Evolutionary conservation across 148 eudicot species (phyloP), one percentile per base, ranked within the genome.

Genomic region (Vaccinium vitisidaea): DNA sequence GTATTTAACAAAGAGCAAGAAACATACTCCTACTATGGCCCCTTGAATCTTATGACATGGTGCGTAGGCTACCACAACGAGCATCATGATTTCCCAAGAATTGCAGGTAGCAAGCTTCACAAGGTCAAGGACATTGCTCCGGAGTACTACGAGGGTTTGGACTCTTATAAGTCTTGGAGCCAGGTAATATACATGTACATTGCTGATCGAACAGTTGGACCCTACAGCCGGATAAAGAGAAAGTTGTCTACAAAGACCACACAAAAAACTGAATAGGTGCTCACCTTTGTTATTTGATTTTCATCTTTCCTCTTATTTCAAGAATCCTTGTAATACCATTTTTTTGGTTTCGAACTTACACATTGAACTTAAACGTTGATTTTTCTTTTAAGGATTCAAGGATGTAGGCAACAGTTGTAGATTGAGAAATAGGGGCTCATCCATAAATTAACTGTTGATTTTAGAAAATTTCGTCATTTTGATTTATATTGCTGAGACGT

Each of bases 51-150:
- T 79, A 89, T 94, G 87, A 90, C 99, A 16, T 94, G 99, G 99
- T 91, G 90, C 21, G 99, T 96, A n/a, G 99, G 99, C 1, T 96
- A 94, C 87, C 98, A 94, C 86, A 96, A 96, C 55, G 99, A 96
- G 87, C 98, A 96, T 89, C 99, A 94, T 79, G 99, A 96, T 85
- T 96, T 96, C 84, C 98, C 98, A 0, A 93, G 98, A 77, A 93
- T 96, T 61, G 91, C 99, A 0, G 99, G 99, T 80, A 88, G 88
- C 85, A 77, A 46, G 55, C 54, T 77, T 77, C 80, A 77, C 86
- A 91, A 89, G 90, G 94, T 96, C 88, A 93, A 88, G 92, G 98
- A 93, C 91, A 94, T 96, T 88, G 80, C 56, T 32, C 77, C 77
- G 4, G 80, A 50, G 27, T 77, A 50, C 5, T 46, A 50, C 3